Conservation (phyloP, 78 protist genomes). For the Pelomyxa schiedti region DNA sequence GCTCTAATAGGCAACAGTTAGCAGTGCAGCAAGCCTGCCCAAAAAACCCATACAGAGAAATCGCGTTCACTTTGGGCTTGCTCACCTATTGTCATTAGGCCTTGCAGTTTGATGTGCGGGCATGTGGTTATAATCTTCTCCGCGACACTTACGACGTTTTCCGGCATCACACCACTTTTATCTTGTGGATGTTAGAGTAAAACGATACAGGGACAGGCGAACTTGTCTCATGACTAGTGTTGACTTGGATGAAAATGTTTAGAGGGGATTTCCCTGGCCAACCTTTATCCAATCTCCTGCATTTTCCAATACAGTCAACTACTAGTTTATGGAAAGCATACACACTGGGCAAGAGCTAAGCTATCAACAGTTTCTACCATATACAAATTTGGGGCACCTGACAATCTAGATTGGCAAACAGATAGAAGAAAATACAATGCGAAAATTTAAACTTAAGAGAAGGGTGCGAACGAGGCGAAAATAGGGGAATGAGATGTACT, state of each 20-base stretch:
- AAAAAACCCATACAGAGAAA: neutral
- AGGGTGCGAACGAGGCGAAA: neutral
- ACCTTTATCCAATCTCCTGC: neutral
- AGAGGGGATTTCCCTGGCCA: neutral
- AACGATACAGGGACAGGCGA: neutral
- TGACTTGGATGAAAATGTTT: conserved; percentile 39
- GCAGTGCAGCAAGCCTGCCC: neutral
- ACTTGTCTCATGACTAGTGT: conserved; percentile 51
- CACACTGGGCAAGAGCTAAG: conserved; percentile 9
- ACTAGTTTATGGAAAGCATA: too few relatives aligned
- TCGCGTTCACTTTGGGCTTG: neutral
- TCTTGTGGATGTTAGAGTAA: neutral
- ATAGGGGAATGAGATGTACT: neutral
- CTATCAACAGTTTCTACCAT: conserved; percentile 52
- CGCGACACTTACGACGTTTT: conserved; percentile 9
- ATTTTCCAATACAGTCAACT: too few relatives aligned
- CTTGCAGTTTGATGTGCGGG: conserved; percentile 16
- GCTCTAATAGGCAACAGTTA: neutral
- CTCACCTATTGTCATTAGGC: conserved; percentile 78
- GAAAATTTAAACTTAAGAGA: neutral
- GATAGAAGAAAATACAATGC: too few relatives aligned
- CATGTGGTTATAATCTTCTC: neutral
- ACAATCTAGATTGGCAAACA: too few relatives aligned
- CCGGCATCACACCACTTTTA: neutral
- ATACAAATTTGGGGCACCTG: neutral